Evolutionary conservation across 345 rosid genomes (phyloP).

Genomic region (Syzygium oleosum): DNA sequence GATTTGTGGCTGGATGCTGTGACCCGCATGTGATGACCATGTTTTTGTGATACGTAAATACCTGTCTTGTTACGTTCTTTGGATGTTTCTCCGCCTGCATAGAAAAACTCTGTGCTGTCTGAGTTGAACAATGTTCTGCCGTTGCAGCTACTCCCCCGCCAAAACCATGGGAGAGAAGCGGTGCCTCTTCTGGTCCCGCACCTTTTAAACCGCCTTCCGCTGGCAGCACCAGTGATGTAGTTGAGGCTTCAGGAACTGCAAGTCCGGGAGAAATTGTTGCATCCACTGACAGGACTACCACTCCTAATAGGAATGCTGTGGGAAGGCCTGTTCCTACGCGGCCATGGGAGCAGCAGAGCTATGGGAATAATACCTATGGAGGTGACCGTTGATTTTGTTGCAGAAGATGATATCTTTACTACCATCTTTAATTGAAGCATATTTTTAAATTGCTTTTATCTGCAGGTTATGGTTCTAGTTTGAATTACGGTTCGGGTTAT

Average conservation of each 20-base stretch:
- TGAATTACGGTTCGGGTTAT: slow-evolving; percentile 55
- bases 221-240: slow-evolving; percentile 84
- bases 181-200: slow-evolving; percentile 51
- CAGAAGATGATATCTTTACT: not conserved
- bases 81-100: not conserved
- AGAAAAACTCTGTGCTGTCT: not conserved
- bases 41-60: not conserved
- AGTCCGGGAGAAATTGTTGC: slow-evolving; percentile 77
- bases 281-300: slow-evolving; percentile 22
- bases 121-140: not conserved
- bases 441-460: not conserved
- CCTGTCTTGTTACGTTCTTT: not conserved
- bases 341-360: slow-evolving; percentile 88
- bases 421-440: not conserved
- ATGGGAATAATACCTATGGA: slow-evolving; percentile 45
- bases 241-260: slow-evolving; percentile 96
- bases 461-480: slow-evolving; percentile 62
- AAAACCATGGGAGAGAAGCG: slow-evolving; percentile 87
- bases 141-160: slow-evolving; percentile 24
- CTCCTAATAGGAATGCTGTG: slow-evolving; percentile 40
- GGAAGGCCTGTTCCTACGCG: slow-evolving; percentile 73
- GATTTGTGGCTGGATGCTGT: not conserved
- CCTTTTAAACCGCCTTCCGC: slow-evolving; percentile 92
- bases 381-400: slow-evolving; percentile 15
- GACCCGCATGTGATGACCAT: not conserved